Percentiles rank a stretch among this genome's conserved stretches.
These are phyloP conservation scores for Blastocrithidia nonstop DNA, from an alignment of 208 protist species.

Conservation along the genomic window DNA sequence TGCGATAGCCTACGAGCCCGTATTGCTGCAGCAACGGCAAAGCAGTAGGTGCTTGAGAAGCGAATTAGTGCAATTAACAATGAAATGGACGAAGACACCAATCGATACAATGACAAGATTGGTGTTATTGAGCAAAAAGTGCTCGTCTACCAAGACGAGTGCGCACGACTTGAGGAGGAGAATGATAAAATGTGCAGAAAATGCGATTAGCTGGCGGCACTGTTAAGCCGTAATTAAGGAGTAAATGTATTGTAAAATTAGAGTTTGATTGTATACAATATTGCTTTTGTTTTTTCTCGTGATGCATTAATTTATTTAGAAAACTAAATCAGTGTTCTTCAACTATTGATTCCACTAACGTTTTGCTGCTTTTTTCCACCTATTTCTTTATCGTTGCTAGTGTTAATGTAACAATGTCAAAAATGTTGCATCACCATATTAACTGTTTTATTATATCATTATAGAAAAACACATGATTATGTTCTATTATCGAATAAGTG, in stretches of 20 bases:
- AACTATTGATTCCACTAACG: background rate
- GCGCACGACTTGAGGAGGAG: slow-evolving; percentile 39
- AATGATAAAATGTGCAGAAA: slow-evolving; percentile 43
- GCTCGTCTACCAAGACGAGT: slow-evolving; percentile 46
- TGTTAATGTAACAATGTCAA: slow-evolving; percentile 1
- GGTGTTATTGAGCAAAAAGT: slow-evolving; percentile 39
- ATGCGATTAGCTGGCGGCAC: slow-evolving; percentile 45
- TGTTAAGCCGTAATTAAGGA: no score
- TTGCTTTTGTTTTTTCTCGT: slow-evolving; percentile 6
- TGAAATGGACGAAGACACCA: slow-evolving; percentile 24
- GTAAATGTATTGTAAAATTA: no score
- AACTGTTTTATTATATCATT: background rate
- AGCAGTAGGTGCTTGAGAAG: slow-evolving; percentile 22
- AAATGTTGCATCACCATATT: no score
- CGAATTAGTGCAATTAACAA: slow-evolving; percentile 37
- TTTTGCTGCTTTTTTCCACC: slow-evolving; percentile 1
- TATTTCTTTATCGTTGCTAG: slow-evolving; percentile 2
- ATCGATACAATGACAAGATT: slow-evolving; percentile 38
- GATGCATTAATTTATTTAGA: background rate
- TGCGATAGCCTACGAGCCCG: slow-evolving; percentile 49
- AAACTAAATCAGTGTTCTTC: background rate
- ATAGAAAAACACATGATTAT: background rate
- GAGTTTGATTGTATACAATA: no score
- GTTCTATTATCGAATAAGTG: background rate
- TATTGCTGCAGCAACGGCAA: slow-evolving; percentile 32